Percentiles rank a stretch among this genome's conserved stretches.
phyloP scores from a whole-genome alignment of 805 yeast species.

The Candida koratica region DNA sequence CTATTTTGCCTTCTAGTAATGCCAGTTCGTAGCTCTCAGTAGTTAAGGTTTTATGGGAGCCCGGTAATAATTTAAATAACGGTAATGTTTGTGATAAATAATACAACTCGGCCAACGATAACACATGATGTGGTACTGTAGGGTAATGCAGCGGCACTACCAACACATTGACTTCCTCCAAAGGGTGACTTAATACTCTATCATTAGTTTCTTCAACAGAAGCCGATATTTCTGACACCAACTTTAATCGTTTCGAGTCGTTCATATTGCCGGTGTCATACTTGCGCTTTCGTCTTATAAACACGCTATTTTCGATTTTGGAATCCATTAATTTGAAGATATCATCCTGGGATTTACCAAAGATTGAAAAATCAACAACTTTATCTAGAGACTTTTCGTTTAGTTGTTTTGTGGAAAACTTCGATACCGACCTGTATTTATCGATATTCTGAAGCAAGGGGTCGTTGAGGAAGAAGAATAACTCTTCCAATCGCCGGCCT shows the following conservation, averaged over 20 bases:
- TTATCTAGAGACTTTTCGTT: slow-evolving; percentile 8
- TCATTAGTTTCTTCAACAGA: slow-evolving; percentile 19
- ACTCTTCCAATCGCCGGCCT: slow-evolving; percentile 16
- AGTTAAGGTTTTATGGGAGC: slow-evolving; percentile 80
- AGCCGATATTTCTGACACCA: slow-evolving; percentile 15
- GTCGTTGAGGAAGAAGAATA: slow-evolving; percentile 16
- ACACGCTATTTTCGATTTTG: slow-evolving; percentile 6
- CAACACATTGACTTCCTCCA: slow-evolving; percentile 34
- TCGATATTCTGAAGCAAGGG: slow-evolving; percentile 16
- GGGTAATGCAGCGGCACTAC: slow-evolving; percentile 43
- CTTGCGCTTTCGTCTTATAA: slow-evolving; percentile 6
- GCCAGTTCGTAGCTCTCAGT: slow-evolving; percentile 85
- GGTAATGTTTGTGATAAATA: slow-evolving; percentile 88
- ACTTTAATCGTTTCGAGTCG: slow-evolving; percentile 9
- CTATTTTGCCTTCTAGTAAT: slow-evolving; percentile 82
- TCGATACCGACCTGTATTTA: slow-evolving; percentile 6
- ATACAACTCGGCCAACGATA: slow-evolving; percentile 78
- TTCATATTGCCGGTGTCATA: slow-evolving; percentile 1
- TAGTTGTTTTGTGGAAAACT: slow-evolving; percentile 5
- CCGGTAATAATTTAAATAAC: slow-evolving; percentile 70
- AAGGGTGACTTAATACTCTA: slow-evolving; percentile 16
- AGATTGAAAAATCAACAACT: slow-evolving; percentile 8
- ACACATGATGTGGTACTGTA: slow-evolving; percentile 34
- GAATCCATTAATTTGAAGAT: slow-evolving; percentile 7
- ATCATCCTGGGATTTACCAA: slow-evolving; percentile 10